Evolutionary conservation across 768 basidiomycete species (phyloP), one percentile per base, ranked within the genome.

Genomic region (Leccinum variicolor): DNA sequence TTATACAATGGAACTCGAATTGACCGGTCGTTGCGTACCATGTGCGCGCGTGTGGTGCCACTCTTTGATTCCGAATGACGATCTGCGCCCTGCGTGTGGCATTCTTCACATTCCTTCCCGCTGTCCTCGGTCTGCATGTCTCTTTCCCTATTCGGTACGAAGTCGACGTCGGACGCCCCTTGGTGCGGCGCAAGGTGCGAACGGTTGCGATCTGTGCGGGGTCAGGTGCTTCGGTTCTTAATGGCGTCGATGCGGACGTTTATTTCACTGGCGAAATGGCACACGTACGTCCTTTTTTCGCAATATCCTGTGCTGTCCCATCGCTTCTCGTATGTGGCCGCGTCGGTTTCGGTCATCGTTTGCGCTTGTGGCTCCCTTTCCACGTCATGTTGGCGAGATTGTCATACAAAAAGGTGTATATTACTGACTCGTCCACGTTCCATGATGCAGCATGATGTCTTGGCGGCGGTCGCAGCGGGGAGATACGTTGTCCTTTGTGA

Each of bases 201-300:
- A 84, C 85, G 28, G 81, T 97, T 56, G 94, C 91, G 52, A 87
- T 98, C 58, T 97, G 95, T 72, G 94, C 94, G 34, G 96, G 96
- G 34, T 87, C 89, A 28, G 95, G 94, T 50, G 89, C 84, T 2
- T 87, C 87, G 46, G 78, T 95, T 70, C 81, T 98, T 51, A 72
- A 78, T 19, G 86, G 84, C 51, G 78, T 83, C 39, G 73, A 82
- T 48, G 94, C 94, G 39, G 94, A 97, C 71, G 82, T 94, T 25
- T 93, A 90, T 71, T 79, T 94, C 65, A 98, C 96, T 3, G 96
- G 96, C 9, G 94, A 98, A 75, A 91, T 95, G 90, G 71, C 81
- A 19, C 94, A 96, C 73, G 92, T 93, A 72, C 52, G 84, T 72
- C 62, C 50, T 61, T 58, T 28, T 58, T n/a, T 41, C 7, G 39